Percentiles rank a stretch among this genome's conserved stretches.
These are phyloP conservation scores for Fusarium coicis DNA, from an alignment of 2,329 filamentous ascomycete species.

Conservation along the genomic window DNA sequence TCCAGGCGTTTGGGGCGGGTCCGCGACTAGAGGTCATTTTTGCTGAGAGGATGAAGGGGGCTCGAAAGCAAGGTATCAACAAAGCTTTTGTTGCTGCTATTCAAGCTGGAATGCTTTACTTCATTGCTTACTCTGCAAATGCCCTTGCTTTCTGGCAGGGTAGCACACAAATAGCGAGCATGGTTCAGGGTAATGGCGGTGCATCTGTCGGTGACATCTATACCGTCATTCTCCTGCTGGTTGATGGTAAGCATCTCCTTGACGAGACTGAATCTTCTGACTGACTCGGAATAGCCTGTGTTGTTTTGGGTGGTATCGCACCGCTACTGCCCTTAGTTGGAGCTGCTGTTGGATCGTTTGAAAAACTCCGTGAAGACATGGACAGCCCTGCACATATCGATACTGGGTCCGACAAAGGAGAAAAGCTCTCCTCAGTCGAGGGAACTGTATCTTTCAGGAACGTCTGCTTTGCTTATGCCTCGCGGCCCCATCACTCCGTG, in stretches of 20 bases:
- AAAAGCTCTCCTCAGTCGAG: conserved; percentile 58
- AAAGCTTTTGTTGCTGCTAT: conserved; percentile 67
- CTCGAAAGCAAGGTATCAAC: conserved; percentile 64
- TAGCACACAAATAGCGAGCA: conserved; percentile 60
- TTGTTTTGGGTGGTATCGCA: conserved; percentile 71
- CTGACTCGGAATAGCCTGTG: conserved; percentile 57
- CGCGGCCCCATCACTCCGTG: conserved; percentile 54
- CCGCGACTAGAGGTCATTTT: conserved; percentile 70
- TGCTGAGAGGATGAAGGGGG: conserved; percentile 59
- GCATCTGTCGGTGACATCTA: conserved; percentile 63
- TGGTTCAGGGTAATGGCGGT: conserved; percentile 48
- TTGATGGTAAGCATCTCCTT: conserved; percentile 59
- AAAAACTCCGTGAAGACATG: conserved; percentile 68
- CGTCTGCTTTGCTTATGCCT: conserved; percentile 59
- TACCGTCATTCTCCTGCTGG: conserved; percentile 71
- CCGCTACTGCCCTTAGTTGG: conserved; percentile 71
- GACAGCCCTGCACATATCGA: conserved; percentile 61
- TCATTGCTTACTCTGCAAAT: conserved; percentile 74
- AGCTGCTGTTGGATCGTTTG: conserved; percentile 66
- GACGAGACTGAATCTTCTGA: no score
- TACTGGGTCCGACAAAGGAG: conserved; percentile 48
- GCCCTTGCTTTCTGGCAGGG: conserved; percentile 76
- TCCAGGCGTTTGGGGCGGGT: conserved; percentile 72
- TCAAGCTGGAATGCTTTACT: conserved; percentile 71
- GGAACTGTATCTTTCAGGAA: conserved; percentile 49